Base-by-base conservation (phyloP, 805 yeast genomes). In the Debaryomyces tyrocola region DNA sequence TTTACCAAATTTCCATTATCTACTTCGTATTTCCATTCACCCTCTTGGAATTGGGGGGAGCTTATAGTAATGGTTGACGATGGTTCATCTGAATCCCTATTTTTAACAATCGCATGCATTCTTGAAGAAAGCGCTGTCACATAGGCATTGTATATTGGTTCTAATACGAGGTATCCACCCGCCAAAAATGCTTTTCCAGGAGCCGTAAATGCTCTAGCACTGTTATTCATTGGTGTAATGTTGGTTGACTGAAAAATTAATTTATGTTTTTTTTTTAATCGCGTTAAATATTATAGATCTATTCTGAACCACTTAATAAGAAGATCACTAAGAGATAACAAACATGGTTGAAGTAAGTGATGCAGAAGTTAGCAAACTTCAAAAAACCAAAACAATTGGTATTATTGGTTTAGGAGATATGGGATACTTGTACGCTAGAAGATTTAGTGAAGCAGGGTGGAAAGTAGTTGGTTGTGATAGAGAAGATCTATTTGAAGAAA, bases 381-480 rank as follows among this genome's bases (percentile, higher is more conserved):
- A 62, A 43, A n/a, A 45, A 11, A 52, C 71, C 17, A 85, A 85
- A 60, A 74, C 73, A 17, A 79, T 94, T 39, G 99, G 99, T 1
- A 87, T 94, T 52, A 91, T 94, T 49, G 99, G 99, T 2, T 78
- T 92, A 31, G 99, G 99, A 27, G 98, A 92, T 64, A 94, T 94
- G 99, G 99, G 99, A 6, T 70, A 80, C 33, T 68, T 94, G 57
- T 94, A 94, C 60, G 97, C 98, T 46, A 73, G 77, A 17, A 69
- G 85, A 44, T 84, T 94, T 57, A 74, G 88, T 24, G 75, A 77
- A 43, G 91, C 90, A 2, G 97, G 97, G 1, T 90, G 96, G 96
- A 78, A 63, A 28, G 96, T 90, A 2, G 83, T 87, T 41, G 96
- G 95, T 3, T 89, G 96, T 63, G 97, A 91, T 59, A 70, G 85